A percentile compares a stretch with the other conserved stretches of the same genome.
Evolutionary conservation across 2,329 filamentous ascomycete species (phyloP).

Genomic region (Leptographium wingfieldii): DNA sequence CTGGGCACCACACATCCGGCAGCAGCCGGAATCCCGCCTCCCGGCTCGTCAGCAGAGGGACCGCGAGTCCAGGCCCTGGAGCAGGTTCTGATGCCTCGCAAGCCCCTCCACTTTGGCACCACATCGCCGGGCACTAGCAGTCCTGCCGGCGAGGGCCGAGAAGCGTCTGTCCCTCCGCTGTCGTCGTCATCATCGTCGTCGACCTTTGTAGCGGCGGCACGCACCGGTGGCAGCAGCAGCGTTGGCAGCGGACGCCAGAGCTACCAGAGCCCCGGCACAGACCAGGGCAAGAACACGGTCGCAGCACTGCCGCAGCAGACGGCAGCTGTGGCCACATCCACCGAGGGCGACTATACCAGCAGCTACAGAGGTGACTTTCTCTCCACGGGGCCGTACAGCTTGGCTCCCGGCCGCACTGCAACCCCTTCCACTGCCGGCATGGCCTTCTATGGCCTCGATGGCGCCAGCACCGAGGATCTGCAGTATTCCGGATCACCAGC

Average conservation of each 20-base stretch:
- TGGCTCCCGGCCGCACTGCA: neutral
- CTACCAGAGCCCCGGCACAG: neutral
- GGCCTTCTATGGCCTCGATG: slow-evolving; percentile 9
- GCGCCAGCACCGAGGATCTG: slow-evolving; percentile 9
- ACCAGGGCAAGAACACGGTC: neutral
- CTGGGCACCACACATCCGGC: neutral
- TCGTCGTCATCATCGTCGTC: neutral
- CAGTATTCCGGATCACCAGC: slow-evolving; percentile 5
- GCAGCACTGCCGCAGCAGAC: neutral
- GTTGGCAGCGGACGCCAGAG: neutral
- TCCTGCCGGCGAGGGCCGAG: neutral
- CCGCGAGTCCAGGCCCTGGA: slow-evolving; percentile 17
- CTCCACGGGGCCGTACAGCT: neutral
- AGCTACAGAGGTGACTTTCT: neutral
- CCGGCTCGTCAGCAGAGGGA: neutral
- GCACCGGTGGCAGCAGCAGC: neutral
- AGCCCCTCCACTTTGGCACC: slow-evolving; percentile 18
- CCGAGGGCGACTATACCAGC: neutral
- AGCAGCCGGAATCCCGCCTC: neutral
- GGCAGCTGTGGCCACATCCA: neutral
- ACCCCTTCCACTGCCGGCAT: neutral
- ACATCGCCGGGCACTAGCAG: slow-evolving; percentile 3
- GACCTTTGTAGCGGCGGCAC: neutral
- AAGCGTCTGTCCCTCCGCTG: neutral
- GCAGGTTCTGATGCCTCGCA: slow-evolving; percentile 24